phyloP scores from a whole-genome alignment of 805 yeast genomes.

The Tetrapisispora namnaoensis region DNA sequence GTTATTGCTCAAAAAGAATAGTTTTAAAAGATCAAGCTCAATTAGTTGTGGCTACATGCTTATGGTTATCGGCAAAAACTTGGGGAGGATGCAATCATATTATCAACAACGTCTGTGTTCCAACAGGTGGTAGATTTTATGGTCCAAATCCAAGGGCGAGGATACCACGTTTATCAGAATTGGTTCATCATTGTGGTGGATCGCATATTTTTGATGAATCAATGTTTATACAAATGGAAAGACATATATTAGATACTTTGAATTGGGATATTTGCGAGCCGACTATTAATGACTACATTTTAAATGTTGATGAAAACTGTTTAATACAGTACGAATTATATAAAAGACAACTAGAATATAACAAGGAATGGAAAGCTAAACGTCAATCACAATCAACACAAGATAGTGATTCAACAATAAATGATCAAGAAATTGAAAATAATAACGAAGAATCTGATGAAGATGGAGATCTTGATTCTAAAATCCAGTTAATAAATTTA shows the following conservation, averaged over 20 bases:
- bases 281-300: slow-evolving; percentile 37
- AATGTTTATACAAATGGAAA: slow-evolving; percentile 64
- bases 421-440: slow-evolving; percentile 1
- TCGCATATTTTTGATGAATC: slow-evolving; percentile 46
- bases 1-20: slow-evolving; percentile 80
- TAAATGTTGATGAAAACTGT: slow-evolving; percentile 35
- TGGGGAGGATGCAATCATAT: slow-evolving; percentile 64
- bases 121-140: slow-evolving; percentile 47
- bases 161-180: slow-evolving; percentile 61
- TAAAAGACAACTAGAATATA: slow-evolving; percentile 22
- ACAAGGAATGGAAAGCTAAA: slow-evolving; percentile 12
- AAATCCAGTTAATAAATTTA: slow-evolving; percentile 31
- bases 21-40: slow-evolving; percentile 80
- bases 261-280: slow-evolving; percentile 66
- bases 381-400: slow-evolving; percentile 11
- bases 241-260: slow-evolving; percentile 57
- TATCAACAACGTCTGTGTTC: slow-evolving; percentile 37
- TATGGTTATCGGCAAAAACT: slow-evolving; percentile 84
- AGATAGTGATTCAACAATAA: slow-evolving; percentile 16
- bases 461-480: slow-evolving; percentile 7
- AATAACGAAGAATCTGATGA: slow-evolving; percentile 1
- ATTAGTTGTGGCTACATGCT: slow-evolving; percentile 77
- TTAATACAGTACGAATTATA: slow-evolving; percentile 28
- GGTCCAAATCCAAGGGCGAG: slow-evolving; percentile 67
- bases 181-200: slow-evolving; percentile 59